These are phyloP conservation scores for Penicillium janthinellum DNA, from an alignment of 2,329 filamentous ascomycete genomes.

Conservation along the genomic window DNA sequence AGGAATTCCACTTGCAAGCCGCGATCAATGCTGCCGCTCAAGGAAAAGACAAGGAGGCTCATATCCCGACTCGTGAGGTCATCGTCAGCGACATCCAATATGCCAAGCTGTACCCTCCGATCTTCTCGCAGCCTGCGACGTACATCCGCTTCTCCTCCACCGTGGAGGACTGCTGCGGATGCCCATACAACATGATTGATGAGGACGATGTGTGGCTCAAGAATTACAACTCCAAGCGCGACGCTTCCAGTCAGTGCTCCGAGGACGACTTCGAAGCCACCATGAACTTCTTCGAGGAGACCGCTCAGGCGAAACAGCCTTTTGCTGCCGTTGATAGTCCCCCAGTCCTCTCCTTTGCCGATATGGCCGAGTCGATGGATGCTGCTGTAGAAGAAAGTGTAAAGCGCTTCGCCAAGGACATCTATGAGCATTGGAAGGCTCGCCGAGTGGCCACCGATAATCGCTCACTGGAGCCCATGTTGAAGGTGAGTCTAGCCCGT, in stretches of 20 bases:
- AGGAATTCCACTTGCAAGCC: slow-evolving; percentile 96
- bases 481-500: slow-evolving; percentile 61
- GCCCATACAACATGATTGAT: slow-evolving; percentile 89
- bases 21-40: slow-evolving; percentile 68
- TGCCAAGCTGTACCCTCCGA: slow-evolving; percentile 79
- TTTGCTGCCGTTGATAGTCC: slow-evolving; percentile 89
- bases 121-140: slow-evolving; percentile 80
- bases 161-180: slow-evolving; percentile 90
- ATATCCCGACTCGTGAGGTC: slow-evolving; percentile 69
- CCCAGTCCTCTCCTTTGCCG: slow-evolving; percentile 71
- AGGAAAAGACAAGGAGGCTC: slow-evolving; percentile 63
- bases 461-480: slow-evolving; percentile 70
- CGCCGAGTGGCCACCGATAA: slow-evolving; percentile 69
- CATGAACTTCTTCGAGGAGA: slow-evolving; percentile 94
- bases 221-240: slow-evolving; percentile 76
- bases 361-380: slow-evolving; percentile 71
- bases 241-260: slow-evolving; percentile 66
- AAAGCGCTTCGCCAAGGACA: slow-evolving; percentile 67
- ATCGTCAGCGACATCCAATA: slow-evolving; percentile 71
- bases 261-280: slow-evolving; percentile 92
- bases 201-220: slow-evolving; percentile 87
- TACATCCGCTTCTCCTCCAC: slow-evolving; percentile 99
- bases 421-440: slow-evolving; percentile 88
- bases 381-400: slow-evolving; percentile 57
- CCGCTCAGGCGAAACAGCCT: slow-evolving; percentile 77